Percentiles rank a stretch among this genome's conserved stretches.
phyloP scores from a whole-genome alignment of 139 green algal genomes.

The Tetradesmus lagerheimii region DNA sequence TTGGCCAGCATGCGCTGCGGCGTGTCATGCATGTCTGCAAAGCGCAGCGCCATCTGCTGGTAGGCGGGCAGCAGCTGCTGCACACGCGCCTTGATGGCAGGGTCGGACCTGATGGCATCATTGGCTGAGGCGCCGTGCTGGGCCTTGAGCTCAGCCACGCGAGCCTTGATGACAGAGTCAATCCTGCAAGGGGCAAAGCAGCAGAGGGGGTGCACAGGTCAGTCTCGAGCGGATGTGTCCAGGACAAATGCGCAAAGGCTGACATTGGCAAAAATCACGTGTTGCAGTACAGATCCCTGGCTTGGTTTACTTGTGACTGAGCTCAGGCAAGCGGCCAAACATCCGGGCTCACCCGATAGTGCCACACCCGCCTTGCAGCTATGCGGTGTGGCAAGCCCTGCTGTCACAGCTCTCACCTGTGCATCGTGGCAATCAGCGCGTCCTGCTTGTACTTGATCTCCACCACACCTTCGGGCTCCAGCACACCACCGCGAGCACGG shows the following conservation, averaged over 20 bases:
- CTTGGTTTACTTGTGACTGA: too few relatives aligned
- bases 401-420: constrained; percentile 61
- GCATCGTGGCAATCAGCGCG: constrained; percentile 91
- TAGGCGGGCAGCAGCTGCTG: constrained; percentile 89
- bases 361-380: too few relatives aligned
- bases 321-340: too few relatives aligned
- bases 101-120: constrained; percentile 43
- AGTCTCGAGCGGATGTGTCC: background rate
- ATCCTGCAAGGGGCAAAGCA: constrained; percentile 54
- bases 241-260: background rate
- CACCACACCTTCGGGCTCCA: constrained; percentile 97
- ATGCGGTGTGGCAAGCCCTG: background rate
- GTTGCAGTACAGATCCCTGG: too few relatives aligned
- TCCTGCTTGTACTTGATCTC: constrained; percentile 97
- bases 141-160: constrained; percentile 16
- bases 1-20: constrained; percentile 89
- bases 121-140: background rate
- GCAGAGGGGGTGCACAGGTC: background rate
- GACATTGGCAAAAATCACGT: too few relatives aligned
- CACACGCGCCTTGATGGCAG: constrained; percentile 75
- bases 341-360: too few relatives aligned
- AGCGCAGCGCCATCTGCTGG: constrained; percentile 86
- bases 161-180: constrained; percentile 81
- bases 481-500: constrained; percentile 86
- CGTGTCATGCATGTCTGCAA: constrained; percentile 99